These are phyloP conservation scores for Cicer bijugum DNA, from an alignment of 306 rosid species.

Conservation along the genomic window DNA sequence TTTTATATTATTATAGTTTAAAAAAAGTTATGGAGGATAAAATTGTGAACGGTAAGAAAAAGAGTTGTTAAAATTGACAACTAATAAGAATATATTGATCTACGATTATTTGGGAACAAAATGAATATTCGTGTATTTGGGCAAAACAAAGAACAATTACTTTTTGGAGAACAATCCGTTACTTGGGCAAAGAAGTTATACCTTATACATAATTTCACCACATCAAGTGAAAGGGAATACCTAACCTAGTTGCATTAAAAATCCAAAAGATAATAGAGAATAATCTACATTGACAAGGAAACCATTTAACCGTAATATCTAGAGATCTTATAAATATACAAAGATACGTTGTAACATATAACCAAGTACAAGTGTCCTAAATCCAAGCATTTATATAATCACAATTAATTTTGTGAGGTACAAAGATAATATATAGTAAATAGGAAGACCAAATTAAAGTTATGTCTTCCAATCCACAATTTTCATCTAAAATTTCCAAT, in stretches of 20 bases:
- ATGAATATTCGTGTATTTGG: background rate
- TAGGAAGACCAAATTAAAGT: background rate
- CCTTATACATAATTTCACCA: slow-evolving; percentile 31
- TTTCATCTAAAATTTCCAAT: slow-evolving; percentile 25
- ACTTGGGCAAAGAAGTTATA: slow-evolving; percentile 45
- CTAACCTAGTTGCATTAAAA: slow-evolving; percentile 36
- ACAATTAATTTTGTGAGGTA: slow-evolving; percentile 3
- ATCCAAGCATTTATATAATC: slow-evolving; percentile 16
- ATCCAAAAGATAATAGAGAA: slow-evolving; percentile 49
- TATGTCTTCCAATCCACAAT: slow-evolving; percentile 51
- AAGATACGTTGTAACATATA: slow-evolving; percentile 1
- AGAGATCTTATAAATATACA: background rate
- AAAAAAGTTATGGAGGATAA: too few species aligned
- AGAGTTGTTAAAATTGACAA: background rate
- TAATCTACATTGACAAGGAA: slow-evolving; percentile 48
- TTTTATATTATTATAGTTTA: too few species aligned
- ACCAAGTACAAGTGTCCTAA: background rate
- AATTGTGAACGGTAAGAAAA: background rate
- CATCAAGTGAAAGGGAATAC: slow-evolving; percentile 20
- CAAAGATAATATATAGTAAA: background rate
- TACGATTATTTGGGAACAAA: background rate
- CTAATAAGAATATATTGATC: background rate
- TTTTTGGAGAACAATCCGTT: slow-evolving; percentile 36
- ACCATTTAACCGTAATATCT: background rate
- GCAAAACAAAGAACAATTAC: slow-evolving; percentile 38